phyloP scores from a whole-genome alignment of 1,284 basidiomycete species.

The Malassezia sp. region DNA sequence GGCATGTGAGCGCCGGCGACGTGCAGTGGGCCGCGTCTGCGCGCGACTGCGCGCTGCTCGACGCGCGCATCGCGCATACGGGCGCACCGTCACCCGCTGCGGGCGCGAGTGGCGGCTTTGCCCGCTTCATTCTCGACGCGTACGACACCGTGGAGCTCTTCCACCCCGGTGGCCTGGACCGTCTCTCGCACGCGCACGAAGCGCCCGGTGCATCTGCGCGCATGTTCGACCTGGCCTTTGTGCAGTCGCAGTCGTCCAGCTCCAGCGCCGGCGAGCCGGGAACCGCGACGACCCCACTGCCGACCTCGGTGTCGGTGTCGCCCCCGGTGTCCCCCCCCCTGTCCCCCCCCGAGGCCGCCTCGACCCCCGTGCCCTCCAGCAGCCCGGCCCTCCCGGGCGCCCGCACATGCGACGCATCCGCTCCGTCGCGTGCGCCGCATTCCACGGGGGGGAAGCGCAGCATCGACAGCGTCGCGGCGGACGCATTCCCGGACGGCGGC shows the following conservation, averaged over 20 bases:
- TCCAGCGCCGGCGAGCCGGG: not conserved
- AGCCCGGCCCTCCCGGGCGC: too few relatives aligned
- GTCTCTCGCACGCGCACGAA: slow-evolving; percentile 2
- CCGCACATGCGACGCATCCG: too few relatives aligned
- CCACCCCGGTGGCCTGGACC: slow-evolving; percentile 24
- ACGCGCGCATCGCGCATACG: slow-evolving; percentile 3
- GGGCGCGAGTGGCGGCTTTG: too few relatives aligned
- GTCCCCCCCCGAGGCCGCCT: too few relatives aligned
- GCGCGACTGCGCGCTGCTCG: not conserved
- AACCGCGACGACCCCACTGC: not conserved
- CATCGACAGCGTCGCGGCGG: too few relatives aligned
- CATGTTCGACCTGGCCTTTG: slow-evolving; percentile 27
- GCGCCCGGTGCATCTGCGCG: slow-evolving; percentile 15
- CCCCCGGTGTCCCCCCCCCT: not conserved
- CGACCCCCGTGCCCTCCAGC: too few relatives aligned
- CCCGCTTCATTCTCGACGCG: slow-evolving; percentile 73
- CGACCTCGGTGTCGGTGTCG: not conserved
- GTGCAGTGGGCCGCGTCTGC: slow-evolving; percentile 4
- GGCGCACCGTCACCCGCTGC: too few relatives aligned
- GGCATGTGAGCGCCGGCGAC: not conserved
- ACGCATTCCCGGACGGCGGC: too few relatives aligned
- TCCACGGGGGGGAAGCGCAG: too few relatives aligned
- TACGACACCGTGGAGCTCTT: slow-evolving; percentile 61
- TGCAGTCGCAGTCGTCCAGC: slow-evolving; percentile 16
- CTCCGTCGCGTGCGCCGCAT: too few relatives aligned